Percentiles rank a stretch among this genome's conserved stretches.
Evolutionary conservation across 1,284 basidiomycete species (phyloP).

Genomic region (Fomitopsis palustris): DNA sequence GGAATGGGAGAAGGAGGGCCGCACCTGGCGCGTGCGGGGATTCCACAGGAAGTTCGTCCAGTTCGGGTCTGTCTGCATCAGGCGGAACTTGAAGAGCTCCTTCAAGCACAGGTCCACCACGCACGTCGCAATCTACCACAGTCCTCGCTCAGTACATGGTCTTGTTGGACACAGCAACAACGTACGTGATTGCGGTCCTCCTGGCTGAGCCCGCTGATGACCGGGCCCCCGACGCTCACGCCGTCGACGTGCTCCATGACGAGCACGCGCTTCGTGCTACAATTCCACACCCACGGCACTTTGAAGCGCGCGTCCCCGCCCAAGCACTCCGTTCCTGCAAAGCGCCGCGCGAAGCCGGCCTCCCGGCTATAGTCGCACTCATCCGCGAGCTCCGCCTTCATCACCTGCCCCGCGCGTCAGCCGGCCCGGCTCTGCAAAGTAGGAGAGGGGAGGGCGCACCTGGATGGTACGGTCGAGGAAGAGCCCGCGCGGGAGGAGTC

Average conservation of each 20-base stretch:
- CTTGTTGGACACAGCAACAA: conserved; percentile 6
- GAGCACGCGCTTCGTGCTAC: conserved; percentile 79
- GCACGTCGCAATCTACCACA: conserved; percentile 71
- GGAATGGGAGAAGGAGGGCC: not conserved
- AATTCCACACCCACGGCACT: conserved; percentile 84
- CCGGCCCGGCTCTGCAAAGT: not conserved
- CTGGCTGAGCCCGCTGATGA: conserved; percentile 52
- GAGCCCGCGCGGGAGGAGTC: conserved; percentile 82
- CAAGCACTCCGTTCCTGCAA: conserved; percentile 51
- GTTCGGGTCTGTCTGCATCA: conserved; percentile 99
- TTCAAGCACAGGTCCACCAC: conserved; percentile 86
- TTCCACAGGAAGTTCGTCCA: conserved; percentile 98
- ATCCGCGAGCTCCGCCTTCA: conserved; percentile 90
- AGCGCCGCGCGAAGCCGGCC: conserved; percentile 68
- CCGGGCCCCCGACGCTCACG: conserved; percentile 71
- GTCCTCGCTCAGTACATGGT: not conserved
- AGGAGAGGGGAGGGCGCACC: conserved; percentile 29
- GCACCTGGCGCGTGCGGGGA: conserved; percentile 47
- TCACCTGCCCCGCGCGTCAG: conserved; percentile 46
- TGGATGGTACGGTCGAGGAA: conserved; percentile 88
- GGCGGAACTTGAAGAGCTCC: conserved; percentile 87
- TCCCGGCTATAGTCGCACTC: conserved; percentile 95
- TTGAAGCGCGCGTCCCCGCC: conserved; percentile 68
- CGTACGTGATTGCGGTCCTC: conserved; percentile 74
- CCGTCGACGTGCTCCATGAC: conserved; percentile 90